Evolutionary conservation across 176 grass and related monocot genomes (phyloP).

Genomic region (Aegilops sharonensis): DNA sequence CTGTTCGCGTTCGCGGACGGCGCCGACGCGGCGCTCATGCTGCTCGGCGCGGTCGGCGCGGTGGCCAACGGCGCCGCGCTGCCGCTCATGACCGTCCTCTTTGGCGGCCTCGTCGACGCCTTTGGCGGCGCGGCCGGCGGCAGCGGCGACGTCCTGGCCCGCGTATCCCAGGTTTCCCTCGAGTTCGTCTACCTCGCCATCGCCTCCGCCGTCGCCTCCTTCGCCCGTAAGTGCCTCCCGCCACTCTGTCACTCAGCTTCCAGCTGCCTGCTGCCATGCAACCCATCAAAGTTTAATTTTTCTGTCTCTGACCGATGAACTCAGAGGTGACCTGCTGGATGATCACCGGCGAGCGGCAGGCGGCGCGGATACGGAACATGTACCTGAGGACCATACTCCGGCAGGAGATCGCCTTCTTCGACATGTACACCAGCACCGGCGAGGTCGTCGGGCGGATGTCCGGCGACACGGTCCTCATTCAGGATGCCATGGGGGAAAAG

Average conservation of each 20-base stretch:
- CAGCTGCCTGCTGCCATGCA: neutral
- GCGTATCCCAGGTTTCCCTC: conserved; percentile 81
- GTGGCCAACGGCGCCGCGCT: conserved; percentile 81
- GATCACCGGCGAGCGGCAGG: conserved; percentile 92
- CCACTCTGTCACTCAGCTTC: neutral
- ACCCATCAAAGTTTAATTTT: neutral
- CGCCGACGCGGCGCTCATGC: conserved; percentile 63
- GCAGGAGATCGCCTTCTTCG: conserved; percentile 99
- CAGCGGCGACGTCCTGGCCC: conserved; percentile 52
- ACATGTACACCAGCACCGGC: conserved; percentile 89
- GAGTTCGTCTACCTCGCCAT: conserved; percentile 86
- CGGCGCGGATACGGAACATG: conserved; percentile 85
- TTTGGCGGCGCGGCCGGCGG: conserved; percentile 67
- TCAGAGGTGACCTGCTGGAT: conserved; percentile 99
- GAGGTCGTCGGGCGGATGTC: conserved; percentile 97
- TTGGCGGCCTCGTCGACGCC: conserved; percentile 74
- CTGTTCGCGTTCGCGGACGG: conserved; percentile 91
- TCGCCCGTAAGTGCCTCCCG: conserved; percentile 68
- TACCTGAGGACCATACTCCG: conserved; percentile 93
- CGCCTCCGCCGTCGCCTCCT: conserved; percentile 73
- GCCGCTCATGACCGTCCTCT: conserved; percentile 92
- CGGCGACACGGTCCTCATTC: conserved; percentile 94
- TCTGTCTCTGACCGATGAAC: too few species aligned
- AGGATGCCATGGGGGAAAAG: conserved; percentile 99
- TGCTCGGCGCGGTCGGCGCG: conserved; percentile 66